A percentile compares a stretch with the other conserved stretches of the same genome.
phyloP scores from a whole-genome alignment of 441 rosid genomes.

The Cnidoscolus chayamansa region DNA sequence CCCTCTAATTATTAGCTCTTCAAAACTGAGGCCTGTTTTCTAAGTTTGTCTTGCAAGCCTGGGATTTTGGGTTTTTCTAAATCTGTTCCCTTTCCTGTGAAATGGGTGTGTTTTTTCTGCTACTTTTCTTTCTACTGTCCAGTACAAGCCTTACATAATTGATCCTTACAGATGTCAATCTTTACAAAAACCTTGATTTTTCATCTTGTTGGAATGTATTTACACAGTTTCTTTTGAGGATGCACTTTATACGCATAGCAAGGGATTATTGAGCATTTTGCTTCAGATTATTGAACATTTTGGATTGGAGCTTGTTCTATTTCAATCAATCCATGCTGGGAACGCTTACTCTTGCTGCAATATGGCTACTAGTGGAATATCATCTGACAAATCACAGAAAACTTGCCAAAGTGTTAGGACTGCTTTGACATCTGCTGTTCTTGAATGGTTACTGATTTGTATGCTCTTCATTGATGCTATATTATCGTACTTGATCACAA shows the following conservation, averaged over 20 bases:
- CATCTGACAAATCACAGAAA: constrained; percentile 38
- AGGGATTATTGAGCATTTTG: constrained; percentile 12
- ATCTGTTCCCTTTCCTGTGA: not conserved
- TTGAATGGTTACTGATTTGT: constrained; percentile 73
- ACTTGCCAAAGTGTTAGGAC: constrained; percentile 33
- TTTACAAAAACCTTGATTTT: not conserved
- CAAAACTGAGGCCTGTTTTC: not conserved
- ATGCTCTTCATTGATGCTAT: constrained; percentile 64
- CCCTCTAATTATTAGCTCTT: not conserved
- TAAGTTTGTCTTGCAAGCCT: not conserved
- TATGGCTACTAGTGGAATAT: constrained; percentile 48
- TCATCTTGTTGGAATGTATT: not conserved
- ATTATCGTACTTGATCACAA: constrained; percentile 54
- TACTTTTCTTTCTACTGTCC: not conserved
- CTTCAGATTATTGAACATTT: constrained; percentile 28
- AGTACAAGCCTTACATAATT: not conserved
- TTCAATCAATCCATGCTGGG: constrained; percentile 16
- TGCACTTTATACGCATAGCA: not conserved
- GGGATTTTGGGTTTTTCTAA: constrained; percentile 4
- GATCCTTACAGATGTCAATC: not conserved
- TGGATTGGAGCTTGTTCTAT: constrained; percentile 20
- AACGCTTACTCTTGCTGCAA: constrained; percentile 26
- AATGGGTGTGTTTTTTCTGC: not conserved
- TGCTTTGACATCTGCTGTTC: constrained; percentile 61
- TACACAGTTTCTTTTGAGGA: not conserved